A percentile compares a stretch with the other conserved stretches of the same genome.
phyloP scores from a whole-genome alignment of 2,329 filamentous ascomycete species.

The Beauveria sp. region DNA sequence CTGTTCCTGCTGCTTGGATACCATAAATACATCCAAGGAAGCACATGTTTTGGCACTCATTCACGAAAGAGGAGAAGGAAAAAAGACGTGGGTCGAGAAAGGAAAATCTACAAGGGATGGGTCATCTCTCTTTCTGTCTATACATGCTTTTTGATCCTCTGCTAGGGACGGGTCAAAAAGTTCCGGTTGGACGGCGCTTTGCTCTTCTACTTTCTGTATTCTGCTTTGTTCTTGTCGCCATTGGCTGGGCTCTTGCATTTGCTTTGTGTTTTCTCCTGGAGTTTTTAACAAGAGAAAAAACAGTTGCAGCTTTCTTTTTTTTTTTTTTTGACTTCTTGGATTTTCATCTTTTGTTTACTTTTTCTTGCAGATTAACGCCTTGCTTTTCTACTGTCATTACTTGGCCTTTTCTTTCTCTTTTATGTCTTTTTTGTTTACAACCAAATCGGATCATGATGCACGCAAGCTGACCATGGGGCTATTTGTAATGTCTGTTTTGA shows the following conservation, averaged over 20 bases:
- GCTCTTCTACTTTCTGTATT: background rate
- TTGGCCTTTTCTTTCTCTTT: background rate
- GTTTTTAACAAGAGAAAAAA: background rate
- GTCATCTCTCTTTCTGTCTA: background rate
- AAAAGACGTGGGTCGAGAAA: background rate
- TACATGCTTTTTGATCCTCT: background rate
- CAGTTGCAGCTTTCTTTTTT: background rate
- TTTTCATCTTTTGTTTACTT: background rate
- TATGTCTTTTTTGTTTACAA: background rate
- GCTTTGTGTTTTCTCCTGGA: background rate
- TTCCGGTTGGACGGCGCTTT: background rate
- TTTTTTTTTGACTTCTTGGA: background rate
- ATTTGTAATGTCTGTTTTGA: constrained; percentile 3
- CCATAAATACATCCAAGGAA: background rate
- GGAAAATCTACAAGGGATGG: constrained; percentile 1
- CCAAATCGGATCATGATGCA: no score
- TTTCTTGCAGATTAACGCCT: background rate
- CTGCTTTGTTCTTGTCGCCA: background rate
- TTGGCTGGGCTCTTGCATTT: background rate
- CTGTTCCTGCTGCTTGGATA: background rate
- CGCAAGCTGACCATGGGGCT: background rate
- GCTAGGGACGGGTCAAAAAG: background rate
- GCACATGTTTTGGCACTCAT: background rate
- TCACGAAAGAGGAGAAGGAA: background rate
- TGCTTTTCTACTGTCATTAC: background rate